Evolutionary conservation across 2,329 filamentous ascomycete genomes (phyloP), one percentile per base, ranked within the genome.

Genomic region (Epichloe hybrida): DNA sequence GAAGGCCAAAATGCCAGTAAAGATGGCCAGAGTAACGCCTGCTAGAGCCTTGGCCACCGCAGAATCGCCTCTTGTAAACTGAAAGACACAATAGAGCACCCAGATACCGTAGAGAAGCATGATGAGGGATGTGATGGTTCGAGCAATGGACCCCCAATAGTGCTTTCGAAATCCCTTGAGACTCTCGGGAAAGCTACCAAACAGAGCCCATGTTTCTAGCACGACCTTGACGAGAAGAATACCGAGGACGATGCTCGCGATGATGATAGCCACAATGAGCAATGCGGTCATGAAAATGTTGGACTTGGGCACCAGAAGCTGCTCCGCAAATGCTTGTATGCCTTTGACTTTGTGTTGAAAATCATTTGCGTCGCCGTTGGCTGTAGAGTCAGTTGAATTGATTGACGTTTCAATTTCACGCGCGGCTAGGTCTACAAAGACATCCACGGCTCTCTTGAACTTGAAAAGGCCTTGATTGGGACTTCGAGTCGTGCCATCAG

Each of bases 211-310:
- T 39, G 81, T 73, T 69, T 97, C 93, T 48, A 98, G 79, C 48
- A 96, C 80, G 52, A 95, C 81, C 72, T 97, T 98, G 69, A 94
- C 77, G 5, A 97, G 77, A 31, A 97, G 74, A 57, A 97, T 90
- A 27, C 86, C 81, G 23, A 95, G 86, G 42, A 86, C 84, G 57
- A 96, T 91, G 36, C 79, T 79, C 4, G 82, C 90, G 56, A 97
- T 80, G 49, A 94, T 75, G 56, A 95, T 93, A 55, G 88, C 87
- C 54, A 95, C 91, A 53, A 96, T 73, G 48, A 97, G 73, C 1
- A 97, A 77, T 4, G 95, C 83, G 0, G 88, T 96, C 90, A 98
- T 95, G 72, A 97, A 97, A 2, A 88, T 89, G 70, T 96, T 95
- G 46, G 86, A 82, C 58, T 86, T 80, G 17, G 93, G 93, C 49